Base-by-base conservation (phyloP, 192 early-diverging fungal genomes). In the Obelidium mucronatum region DNA sequence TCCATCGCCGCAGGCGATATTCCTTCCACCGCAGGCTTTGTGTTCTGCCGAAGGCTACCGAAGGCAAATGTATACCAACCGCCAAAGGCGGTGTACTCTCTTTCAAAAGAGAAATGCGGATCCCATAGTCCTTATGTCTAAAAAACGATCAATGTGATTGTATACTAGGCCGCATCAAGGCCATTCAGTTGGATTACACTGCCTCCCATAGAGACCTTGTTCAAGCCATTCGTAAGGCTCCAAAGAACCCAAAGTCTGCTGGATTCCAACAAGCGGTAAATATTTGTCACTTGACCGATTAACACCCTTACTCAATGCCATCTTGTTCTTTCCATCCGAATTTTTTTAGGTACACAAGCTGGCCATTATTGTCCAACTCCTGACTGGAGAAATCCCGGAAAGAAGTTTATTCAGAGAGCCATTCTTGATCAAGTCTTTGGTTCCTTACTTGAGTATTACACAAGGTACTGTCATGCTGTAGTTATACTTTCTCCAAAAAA, bases 371-470 rank as follows among this genome's bases (percentile, higher is more conserved):
- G 96, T 99, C 1, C 96, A 99, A 84, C 82, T 99, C 65, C 82
- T 99, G 81, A 97, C 97, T 94, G 98, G 98, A 31, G 96, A 99
- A 75, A 98, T 99, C 68, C 97, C 98, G 15, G 97, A 98, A 73
- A 88, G 97, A 62, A 92, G 93, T 40, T 80, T 97, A 33, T 99
- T 99, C 88, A 87, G 96, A 67, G 90, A 95, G 73, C 92, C 93
- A 2, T 90, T 90, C 33, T 80, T 99, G 53, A 88, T 88, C 61
- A 96, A 93, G 85, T 85, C 95, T 0, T 81, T 99, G 64, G 79
- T 87, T 59, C 98, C 98, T 19, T 99, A 99, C 82, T 88, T 99
- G 36, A 92, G 95, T 73, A 93, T 99, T 71, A 94, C 96, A 5
- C 97, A 96, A 84, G 91, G 90, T 88, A 64, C 62, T 67, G n/a